phyloP scores from a whole-genome alignment of 352 stramenopile genomes.

The Pythium dissimile region DNA sequence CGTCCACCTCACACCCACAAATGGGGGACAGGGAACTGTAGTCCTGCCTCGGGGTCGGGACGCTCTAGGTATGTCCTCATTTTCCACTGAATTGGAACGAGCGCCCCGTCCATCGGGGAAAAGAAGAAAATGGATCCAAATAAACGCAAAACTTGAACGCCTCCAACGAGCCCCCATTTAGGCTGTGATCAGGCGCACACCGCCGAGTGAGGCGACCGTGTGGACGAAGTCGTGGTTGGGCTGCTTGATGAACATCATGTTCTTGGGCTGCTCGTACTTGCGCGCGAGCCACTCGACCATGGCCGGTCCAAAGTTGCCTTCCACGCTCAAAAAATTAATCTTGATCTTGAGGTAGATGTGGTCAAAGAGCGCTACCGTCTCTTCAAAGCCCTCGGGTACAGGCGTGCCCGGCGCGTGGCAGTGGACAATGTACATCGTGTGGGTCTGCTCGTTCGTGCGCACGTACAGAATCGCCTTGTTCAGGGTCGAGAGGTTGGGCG shows the following conservation, averaged over 20 bases:
- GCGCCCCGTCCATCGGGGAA: neutral
- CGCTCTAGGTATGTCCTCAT: too few relatives aligned
- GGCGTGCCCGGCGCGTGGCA: slow-evolving; percentile 62
- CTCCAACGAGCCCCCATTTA: slow-evolving; percentile 12
- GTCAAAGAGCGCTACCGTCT: slow-evolving; percentile 90
- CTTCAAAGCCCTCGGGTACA: slow-evolving; percentile 68
- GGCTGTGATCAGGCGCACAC: slow-evolving; percentile 91
- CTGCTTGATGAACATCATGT: slow-evolving; percentile 97
- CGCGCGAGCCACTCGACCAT: slow-evolving; percentile 91
- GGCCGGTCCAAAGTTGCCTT: slow-evolving; percentile 81
- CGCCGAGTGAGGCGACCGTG: slow-evolving; percentile 89
- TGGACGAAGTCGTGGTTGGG: slow-evolving; percentile 93
- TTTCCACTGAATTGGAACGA: slow-evolving; percentile 6
- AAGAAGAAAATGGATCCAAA: neutral
- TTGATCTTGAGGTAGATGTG: slow-evolving; percentile 95
- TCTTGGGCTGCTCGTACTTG: slow-evolving; percentile 90
- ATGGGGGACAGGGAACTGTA: too few relatives aligned
- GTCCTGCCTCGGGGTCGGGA: too few relatives aligned
- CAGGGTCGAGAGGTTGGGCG: slow-evolving; percentile 89
- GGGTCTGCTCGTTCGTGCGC: slow-evolving; percentile 92
- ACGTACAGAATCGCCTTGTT: slow-evolving; percentile 97
- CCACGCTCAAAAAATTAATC: slow-evolving; percentile 90
- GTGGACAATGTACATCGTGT: slow-evolving; percentile 90
- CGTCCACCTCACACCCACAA: neutral
- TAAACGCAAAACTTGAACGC: neutral